Conservation (phyloP, 768 basidiomycete genomes). For the Kwoniella dendrophila region DNA sequence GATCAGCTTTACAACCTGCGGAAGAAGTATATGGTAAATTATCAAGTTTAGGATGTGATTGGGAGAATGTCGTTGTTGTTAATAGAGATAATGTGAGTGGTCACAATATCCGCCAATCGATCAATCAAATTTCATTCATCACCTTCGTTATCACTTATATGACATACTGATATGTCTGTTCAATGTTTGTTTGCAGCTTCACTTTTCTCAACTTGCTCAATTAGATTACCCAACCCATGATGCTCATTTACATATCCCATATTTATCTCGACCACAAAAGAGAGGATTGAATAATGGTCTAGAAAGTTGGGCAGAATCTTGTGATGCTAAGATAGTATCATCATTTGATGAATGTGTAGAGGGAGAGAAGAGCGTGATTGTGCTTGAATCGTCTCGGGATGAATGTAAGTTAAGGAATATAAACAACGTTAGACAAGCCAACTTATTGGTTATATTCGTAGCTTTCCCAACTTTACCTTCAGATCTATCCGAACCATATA, state of each 20-base stretch:
- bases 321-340: conserved; percentile 36
- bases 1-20: conserved; percentile 39
- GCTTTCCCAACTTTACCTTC: conserved; percentile 16
- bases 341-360: conserved; percentile 1
- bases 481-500: conserved; percentile 23
- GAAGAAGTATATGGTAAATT: conserved; percentile 43
- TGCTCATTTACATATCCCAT: conserved; percentile 49
- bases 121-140: background rate
- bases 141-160: background rate
- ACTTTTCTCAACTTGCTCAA: conserved; percentile 37
- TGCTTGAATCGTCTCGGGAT: conserved; percentile 19
- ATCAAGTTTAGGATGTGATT: conserved; percentile 43
- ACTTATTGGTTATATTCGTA: background rate
- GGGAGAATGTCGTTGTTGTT: conserved; percentile 40
- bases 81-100: conserved; percentile 44
- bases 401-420: conserved; percentile 25
- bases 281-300: conserved; percentile 23
- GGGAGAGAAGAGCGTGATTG: conserved; percentile 32
- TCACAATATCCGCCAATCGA: background rate
- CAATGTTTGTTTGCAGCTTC: conserved; percentile 27
- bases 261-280: conserved; percentile 32
- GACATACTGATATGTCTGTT: background rate
- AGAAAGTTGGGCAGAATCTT: conserved; percentile 39
- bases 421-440: too few relatives aligned
- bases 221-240: conserved; percentile 18